Base-by-base conservation (phyloP, 2,329 filamentous ascomycete species). In the Colletotrichum paranaense region DNA sequence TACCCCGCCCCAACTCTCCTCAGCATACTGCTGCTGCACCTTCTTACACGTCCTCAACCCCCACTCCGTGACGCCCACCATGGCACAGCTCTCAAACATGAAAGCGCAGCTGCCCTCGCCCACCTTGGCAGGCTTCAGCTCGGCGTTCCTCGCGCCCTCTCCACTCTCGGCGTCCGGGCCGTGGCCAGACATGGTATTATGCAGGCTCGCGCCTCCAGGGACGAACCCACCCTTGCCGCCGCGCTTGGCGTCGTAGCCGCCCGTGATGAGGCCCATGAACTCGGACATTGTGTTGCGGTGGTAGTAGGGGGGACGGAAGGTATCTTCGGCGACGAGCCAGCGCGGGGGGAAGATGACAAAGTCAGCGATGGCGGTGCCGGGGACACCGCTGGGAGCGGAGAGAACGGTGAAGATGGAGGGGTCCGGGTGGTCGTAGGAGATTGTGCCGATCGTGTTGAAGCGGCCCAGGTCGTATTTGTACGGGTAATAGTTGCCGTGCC, bases 381-480 rank as follows among this genome's bases (percentile, higher is more conserved):
- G 86, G 0, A 87, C 87, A 5, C 86, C 82, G n/a, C 90, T 90
- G 30, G 88, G 90, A 2, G 90, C 91, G 1, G 92, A 90, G 28
- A 93, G 85, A 5, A 94, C 92, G 1, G 91, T 95, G 83, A 92
- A 95, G 80, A 95, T 95, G 75, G 89, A 92, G 0, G 93, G 93
- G 79, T 95, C 93, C 1, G 93, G 93, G 79, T 95, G 93, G 80
- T 95, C 93, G 78, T 90, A 94, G 8, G 90, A 92, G 76, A 94
- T 91, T 67, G 88, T 91, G 24, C 93, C 93, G 57, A 95, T 91
- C 56, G 90, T 91, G 83, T 92, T 93, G 86, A 95, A 95, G 38
- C 92, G 90, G 30, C 92, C 92, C 1, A 95, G 87, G 78, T 95
- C 93, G 84, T 95, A 95, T 83, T 95, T 95, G 88, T 91, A 94